These are phyloP conservation scores for Aspergillus fumigatiaffinis DNA, from an alignment of 2,329 filamentous ascomycete genomes.

Conservation along the genomic window DNA sequence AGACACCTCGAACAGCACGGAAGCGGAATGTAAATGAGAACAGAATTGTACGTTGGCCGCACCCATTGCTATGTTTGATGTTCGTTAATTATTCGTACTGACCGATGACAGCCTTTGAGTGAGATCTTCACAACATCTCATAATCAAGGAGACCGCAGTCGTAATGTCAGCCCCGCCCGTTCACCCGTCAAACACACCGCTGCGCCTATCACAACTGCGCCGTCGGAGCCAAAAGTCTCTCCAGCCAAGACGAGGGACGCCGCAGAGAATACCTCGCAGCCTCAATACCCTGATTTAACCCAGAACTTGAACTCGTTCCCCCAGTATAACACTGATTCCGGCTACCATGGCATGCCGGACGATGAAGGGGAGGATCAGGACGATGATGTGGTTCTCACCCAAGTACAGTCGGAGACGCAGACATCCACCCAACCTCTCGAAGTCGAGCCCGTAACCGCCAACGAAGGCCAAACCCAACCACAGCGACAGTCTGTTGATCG, in stretches of 20 bases:
- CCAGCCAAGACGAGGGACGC: conserved; percentile 6
- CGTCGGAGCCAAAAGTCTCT: neutral
- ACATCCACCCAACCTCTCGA: conserved; percentile 32
- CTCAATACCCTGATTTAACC: conserved; percentile 26
- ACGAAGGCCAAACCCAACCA: conserved; percentile 7
- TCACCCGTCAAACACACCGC: conserved; percentile 29
- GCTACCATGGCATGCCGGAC: conserved; percentile 45
- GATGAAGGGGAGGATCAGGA: conserved; percentile 37
- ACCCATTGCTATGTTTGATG: neutral
- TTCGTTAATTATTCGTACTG: conserved; percentile 3
- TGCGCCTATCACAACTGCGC: conserved; percentile 11
- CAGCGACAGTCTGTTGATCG: conserved; percentile 27
- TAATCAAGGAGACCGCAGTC: conserved; percentile 32
- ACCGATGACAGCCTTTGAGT: conserved; percentile 39
- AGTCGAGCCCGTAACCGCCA: conserved; percentile 18
- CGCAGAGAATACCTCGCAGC: conserved; percentile 20
- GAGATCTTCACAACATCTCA: conserved; percentile 45
- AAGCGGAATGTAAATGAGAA: conserved; percentile 42
- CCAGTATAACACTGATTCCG: conserved; percentile 43
- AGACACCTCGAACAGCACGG: conserved; percentile 45
- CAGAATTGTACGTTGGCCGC: conserved; percentile 38
- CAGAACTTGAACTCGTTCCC: conserved; percentile 38
- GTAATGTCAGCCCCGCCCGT: conserved; percentile 33
- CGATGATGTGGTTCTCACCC: conserved; percentile 35
- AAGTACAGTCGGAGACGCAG: conserved; percentile 29